A percentile compares a stretch with the other conserved stretches of the same genome.
Conservation (phyloP, 768 basidiomycete species). For the Lentinula detonsa region DNA sequence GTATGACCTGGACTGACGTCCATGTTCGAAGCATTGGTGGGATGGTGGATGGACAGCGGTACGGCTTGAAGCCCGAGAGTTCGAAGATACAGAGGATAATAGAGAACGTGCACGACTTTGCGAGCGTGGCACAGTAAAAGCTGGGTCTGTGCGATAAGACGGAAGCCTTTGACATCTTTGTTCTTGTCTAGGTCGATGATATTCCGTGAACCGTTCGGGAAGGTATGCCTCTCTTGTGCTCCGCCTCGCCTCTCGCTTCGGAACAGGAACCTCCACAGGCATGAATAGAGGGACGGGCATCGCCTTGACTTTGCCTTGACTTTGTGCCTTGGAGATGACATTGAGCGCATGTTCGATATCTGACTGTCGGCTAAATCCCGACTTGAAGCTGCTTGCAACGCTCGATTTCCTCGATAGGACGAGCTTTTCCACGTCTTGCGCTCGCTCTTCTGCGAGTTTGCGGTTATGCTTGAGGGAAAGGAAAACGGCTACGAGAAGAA, state of each 20-base stretch:
- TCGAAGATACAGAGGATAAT: neutral
- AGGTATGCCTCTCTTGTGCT: slow-evolving; percentile 2
- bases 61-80: neutral
- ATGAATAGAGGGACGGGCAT: slow-evolving; percentile 6
- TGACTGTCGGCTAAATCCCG: slow-evolving; percentile 2
- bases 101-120: neutral
- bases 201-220: neutral
- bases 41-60: neutral
- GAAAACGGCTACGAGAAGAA: slow-evolving; percentile 22
- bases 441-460: slow-evolving; percentile 11
- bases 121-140: neutral
- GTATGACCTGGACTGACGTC: neutral
- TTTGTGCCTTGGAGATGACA: neutral
- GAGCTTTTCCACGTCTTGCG: slow-evolving; percentile 4
- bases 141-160: neutral
- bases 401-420: neutral
- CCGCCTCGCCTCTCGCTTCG: neutral
- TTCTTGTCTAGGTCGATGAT: neutral
- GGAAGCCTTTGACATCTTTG: neutral
- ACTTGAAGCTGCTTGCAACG: neutral
- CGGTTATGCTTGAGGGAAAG: slow-evolving; percentile 22
- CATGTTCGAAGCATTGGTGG: neutral
- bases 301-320: slow-evolving; percentile 1
- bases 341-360: slow-evolving; percentile 7
- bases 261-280: slow-evolving; percentile 1